phyloP scores from a whole-genome alignment of 2,329 filamentous ascomycete species.

The Cladophialophora immunda region DNA sequence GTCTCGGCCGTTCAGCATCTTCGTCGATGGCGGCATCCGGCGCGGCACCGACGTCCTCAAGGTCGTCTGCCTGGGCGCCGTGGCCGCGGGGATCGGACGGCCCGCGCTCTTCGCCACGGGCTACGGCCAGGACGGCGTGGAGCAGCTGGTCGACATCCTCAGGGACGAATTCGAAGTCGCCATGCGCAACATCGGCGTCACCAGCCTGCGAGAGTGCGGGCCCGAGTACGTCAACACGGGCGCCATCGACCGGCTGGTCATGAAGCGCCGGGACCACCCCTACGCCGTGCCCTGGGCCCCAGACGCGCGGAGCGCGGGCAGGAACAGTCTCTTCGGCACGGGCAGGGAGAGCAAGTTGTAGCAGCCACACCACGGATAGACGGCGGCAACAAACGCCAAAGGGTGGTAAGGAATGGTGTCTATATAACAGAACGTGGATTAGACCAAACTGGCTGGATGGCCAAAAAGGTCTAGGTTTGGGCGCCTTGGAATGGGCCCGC shows the following conservation, averaged over 20 bases:
- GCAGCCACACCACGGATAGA: neutral
- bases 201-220: constrained; percentile 52
- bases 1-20: constrained; percentile 54
- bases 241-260: constrained; percentile 62
- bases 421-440: no score
- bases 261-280: constrained; percentile 49
- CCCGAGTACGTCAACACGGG: constrained; percentile 57
- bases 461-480: no score
- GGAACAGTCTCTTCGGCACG: constrained; percentile 12
- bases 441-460: no score
- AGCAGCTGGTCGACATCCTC: constrained; percentile 62
- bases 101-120: constrained; percentile 63
- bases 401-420: no score
- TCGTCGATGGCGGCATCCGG: constrained; percentile 59
- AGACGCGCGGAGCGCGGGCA: neutral
- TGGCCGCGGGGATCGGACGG: constrained; percentile 63
- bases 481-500: no score
- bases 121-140: constrained; percentile 64
- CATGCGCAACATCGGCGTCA: constrained; percentile 59
- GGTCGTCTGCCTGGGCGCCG: constrained; percentile 62
- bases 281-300: constrained; percentile 48
- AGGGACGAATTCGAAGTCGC: constrained; percentile 59
- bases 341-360: constrained; percentile 28
- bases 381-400: neutral
- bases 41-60: constrained; percentile 66